Evolutionary conservation across 2,329 filamentous ascomycete genomes (phyloP), one percentile per base, ranked within the genome.

Genomic region (Bipolaris cookei): DNA sequence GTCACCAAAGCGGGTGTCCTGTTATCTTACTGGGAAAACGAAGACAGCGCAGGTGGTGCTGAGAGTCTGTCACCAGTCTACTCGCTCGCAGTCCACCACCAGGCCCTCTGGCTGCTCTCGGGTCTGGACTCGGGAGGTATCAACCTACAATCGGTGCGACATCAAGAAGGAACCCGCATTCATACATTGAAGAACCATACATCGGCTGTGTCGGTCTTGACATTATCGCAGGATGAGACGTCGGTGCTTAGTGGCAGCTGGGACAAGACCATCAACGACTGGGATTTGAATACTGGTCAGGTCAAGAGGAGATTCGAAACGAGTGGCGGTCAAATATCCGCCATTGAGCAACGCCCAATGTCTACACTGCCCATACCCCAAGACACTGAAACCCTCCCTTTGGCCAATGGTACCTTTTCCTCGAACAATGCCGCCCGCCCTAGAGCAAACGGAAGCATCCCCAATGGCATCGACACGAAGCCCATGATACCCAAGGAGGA

Each of bases 21-120:
- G 47, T 88, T 97, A 84, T 96, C 91, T 49, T 99, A 99, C 76
- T 99, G 95, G 95, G 95, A 97, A 76, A 99, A 98, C 69, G 93
- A 97, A 74, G 94, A 99, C 72, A 86, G 87, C 2, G 78, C 79
- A 43, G 73, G 77, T 1, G 81, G 91, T 3, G 79, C 86, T 21
- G 78, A 84, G 23, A 68, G 39, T 4, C 78, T 94, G n/a, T 96
- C 92, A 8, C 92, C 95, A 0, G 94, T 99, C 0, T 99, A 99
- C 76, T 96, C 93, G 6, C 81, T 99, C 23, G 95, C 95, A 1
- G 89, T 96, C 4, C 92, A 99, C 61, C 92, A 91, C 42, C 87
- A 95, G 68, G 92, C 91, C 0, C 80, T 98, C 2, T 99, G 95
- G 95, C 80, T 98, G 8, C 82, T 99, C 0, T 95, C 92, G 0